These are phyloP conservation scores for Solanum hybrid DNA, from an alignment of 305 asterid species.

Conservation along the genomic window DNA sequence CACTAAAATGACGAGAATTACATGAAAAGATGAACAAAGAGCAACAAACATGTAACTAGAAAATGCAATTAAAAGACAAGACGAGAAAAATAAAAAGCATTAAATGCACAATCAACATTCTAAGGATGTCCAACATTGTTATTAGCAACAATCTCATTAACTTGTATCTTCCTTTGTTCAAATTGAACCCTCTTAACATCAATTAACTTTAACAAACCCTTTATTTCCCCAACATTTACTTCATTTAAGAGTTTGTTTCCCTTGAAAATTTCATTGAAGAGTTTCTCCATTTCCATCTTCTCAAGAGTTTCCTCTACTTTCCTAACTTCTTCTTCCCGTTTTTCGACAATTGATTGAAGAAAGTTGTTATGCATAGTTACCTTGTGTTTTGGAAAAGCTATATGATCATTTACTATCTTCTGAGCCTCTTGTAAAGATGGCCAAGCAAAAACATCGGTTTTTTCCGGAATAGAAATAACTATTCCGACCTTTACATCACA, in stretches of 20 bases:
- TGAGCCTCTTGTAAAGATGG: not conserved
- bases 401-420: not conserved
- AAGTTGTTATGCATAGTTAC: not conserved
- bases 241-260: not conserved
- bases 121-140: not conserved
- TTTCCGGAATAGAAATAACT: not conserved
- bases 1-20: not conserved
- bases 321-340: not conserved
- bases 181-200: not conserved
- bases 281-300: not conserved
- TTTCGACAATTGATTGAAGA: not conserved
- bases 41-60: not conserved
- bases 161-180: not conserved
- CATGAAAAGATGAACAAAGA: too few species aligned
- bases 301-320: not conserved
- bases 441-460: not conserved
- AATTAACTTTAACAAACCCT: not conserved
- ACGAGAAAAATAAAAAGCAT: too few species aligned
- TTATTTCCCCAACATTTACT: not conserved
- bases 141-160: too few species aligned
- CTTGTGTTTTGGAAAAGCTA: not conserved
- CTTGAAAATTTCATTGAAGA: not conserved
- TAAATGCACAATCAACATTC: too few species aligned
- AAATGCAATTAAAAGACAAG: too few species aligned
- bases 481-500: not conserved